A percentile compares a stretch with the other conserved stretches of the same genome.
Conservation (phyloP, 2,329 filamentous ascomycete genomes). For the Thielaviopsis musarum region DNA sequence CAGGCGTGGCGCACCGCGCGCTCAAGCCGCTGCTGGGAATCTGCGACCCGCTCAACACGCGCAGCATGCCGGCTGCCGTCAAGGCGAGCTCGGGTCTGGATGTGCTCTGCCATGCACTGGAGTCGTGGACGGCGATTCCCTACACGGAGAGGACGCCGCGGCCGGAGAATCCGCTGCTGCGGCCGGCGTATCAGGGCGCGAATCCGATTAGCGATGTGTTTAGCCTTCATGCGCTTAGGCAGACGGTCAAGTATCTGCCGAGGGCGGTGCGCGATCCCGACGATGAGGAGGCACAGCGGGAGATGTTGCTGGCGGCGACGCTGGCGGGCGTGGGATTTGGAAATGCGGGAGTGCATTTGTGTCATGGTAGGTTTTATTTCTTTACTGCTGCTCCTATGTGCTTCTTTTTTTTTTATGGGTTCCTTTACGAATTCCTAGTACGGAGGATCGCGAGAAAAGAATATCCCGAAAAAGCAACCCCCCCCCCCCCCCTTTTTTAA, state of each 20-base stretch:
- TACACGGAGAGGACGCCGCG: conserved; percentile 73
- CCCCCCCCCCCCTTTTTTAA: too few relatives aligned
- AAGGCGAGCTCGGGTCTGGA: conserved; percentile 85
- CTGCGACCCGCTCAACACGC: conserved; percentile 71
- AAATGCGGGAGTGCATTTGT: conserved; percentile 84
- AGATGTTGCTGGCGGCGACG: conserved; percentile 92
- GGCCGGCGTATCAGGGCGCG: conserved; percentile 89
- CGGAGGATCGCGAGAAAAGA: too few relatives aligned
- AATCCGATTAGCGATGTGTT: conserved; percentile 98
- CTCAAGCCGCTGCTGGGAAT: conserved; percentile 92
- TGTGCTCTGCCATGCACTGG: conserved; percentile 85
- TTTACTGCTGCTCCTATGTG: not conserved
- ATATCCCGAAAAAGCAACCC: too few relatives aligned
- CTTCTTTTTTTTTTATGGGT: not conserved
- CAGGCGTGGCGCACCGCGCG: conserved; percentile 86
- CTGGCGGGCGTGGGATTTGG: conserved; percentile 92
- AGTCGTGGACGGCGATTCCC: conserved; percentile 95
- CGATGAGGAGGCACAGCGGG: conserved; percentile 77
- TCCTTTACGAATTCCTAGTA: too few relatives aligned
- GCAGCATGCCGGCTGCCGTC: conserved; percentile 88
- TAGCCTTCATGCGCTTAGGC: conserved; percentile 66
- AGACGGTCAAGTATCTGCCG: conserved; percentile 83
- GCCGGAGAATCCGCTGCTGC: conserved; percentile 73
- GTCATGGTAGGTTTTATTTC: conserved; percentile 31
- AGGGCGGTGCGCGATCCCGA: conserved; percentile 75